These are phyloP conservation scores for Eremochloa ophiuroides DNA, from an alignment of 176 grass and related monocot genomes.

Conservation along the genomic window DNA sequence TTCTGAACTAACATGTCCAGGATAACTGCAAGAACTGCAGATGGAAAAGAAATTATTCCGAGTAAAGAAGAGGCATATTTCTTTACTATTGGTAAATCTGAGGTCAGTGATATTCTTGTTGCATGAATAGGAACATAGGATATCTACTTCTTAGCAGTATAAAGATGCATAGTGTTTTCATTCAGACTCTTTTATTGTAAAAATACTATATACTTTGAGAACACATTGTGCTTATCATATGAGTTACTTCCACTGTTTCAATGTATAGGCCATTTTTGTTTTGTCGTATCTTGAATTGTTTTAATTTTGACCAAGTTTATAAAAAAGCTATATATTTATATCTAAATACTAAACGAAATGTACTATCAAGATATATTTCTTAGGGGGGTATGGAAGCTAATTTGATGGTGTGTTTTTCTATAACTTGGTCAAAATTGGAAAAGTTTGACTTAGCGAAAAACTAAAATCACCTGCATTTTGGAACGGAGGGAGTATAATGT, in stretches of 20 bases:
- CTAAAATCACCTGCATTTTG: background rate
- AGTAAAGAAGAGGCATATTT: conserved; percentile 67
- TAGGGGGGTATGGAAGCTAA: background rate
- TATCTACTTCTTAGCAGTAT: background rate
- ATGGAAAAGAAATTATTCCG: conserved; percentile 72
- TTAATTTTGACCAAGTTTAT: background rate
- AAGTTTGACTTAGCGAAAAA: background rate
- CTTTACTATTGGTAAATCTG: conserved; percentile 93
- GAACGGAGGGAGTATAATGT: background rate
- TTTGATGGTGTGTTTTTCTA: background rate
- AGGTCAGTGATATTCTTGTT: conserved; percentile 55
- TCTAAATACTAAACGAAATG: background rate
- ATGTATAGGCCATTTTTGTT: background rate
- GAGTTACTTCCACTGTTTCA: background rate
- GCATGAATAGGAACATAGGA: conserved; percentile 5
- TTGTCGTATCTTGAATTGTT: background rate
- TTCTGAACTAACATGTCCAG: conserved; percentile 48
- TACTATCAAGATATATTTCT: background rate
- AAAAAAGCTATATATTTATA: background rate
- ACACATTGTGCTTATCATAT: background rate
- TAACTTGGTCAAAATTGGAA: background rate
- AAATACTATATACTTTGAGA: conserved; percentile 3
- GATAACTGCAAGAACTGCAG: conserved; percentile 66
- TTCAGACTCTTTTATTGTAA: background rate
- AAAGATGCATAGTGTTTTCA: background rate